phyloP scores from a whole-genome alignment of 129 eudicot species.

The Flaveria linearis region DNA sequence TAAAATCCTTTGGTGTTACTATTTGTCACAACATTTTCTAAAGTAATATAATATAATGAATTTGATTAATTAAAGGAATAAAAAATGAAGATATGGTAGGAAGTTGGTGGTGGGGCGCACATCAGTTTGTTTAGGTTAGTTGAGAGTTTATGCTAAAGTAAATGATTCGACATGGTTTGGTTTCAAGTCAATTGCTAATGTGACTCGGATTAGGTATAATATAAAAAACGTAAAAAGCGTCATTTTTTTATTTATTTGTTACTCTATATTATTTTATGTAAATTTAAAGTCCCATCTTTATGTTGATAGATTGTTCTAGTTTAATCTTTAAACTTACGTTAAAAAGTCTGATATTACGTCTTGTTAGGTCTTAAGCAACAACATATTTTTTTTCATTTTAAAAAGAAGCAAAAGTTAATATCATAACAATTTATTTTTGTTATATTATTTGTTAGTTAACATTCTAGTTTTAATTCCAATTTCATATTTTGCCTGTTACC shows the following conservation, averaged over 20 bases:
- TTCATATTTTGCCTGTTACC: background rate
- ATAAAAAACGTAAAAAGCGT: background rate
- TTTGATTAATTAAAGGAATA: background rate
- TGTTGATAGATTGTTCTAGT: background rate
- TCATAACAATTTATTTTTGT: background rate
- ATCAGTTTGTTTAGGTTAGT: conserved; percentile 28
- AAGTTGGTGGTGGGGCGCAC: conserved; percentile 27
- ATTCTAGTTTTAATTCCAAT: background rate
- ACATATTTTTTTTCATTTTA: background rate
- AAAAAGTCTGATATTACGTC: no score
- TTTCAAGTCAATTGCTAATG: conserved; percentile 26
- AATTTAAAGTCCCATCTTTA: no score
- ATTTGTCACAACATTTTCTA: background rate
- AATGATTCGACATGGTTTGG: conserved; percentile 20
- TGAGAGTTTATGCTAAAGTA: conserved; percentile 22
- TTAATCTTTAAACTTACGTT: background rate
- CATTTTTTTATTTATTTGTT: no score
- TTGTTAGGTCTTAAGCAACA: background rate
- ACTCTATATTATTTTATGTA: no score
- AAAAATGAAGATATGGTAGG: conserved; percentile 20
- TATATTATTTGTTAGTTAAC: background rate
- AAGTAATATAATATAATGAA: background rate
- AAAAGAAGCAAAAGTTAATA: background rate
- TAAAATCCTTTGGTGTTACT: background rate
- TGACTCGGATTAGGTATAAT: conserved; percentile 1